Base-by-base conservation (phyloP, 306 rosid species). In the Luffa acutangula region DNA sequence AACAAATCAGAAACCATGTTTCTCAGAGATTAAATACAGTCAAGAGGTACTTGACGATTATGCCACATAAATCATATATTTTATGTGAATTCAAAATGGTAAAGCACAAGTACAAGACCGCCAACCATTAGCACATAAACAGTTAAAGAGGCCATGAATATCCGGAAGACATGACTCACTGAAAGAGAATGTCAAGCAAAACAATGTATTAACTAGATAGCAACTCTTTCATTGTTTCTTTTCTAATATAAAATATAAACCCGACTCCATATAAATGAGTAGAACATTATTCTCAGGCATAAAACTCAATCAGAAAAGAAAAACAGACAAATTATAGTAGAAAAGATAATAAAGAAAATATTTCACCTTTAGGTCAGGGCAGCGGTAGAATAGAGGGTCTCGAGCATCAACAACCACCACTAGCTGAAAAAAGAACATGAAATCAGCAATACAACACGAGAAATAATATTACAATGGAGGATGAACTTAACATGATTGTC, bases 321-420 rank as follows among this genome's bases (percentile, higher is more conserved):
- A 46, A 6, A 5, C 9, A 17, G 33, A 49, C 46, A 45, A 21
- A 3, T 21, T 25, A 25, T 25, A 11, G 75, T 42, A 10, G 54
- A 43, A 5, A 69, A 59, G 54, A 39, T 8, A 54, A n/a, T 14
- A 71, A 82, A 13, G 9, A 76, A n/a, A 74, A 2, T 18, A 85
- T 63, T 46, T 82, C 83, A 93, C 99, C 98, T 95, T 98, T 80
- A 95, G 99, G 82, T 95, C 99, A 77, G 96, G 99, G 80, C 99
- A 95, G 36, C 97, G 97, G 81, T 93, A 95, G 84, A 95, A 93
- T 49, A 95, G 81, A 5, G 99, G 99, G 80, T 95, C 91, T 14
- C 98, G 93, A 0, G 98, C 89, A 86, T 95, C 99, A 80, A 95
- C 95, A 39, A 95, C 99, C 98, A 91, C 93, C 79, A 93, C 99